A percentile compares a stretch with the other conserved stretches of the same genome.
Evolutionary conservation across 2,329 filamentous ascomycete genomes (phyloP).

Genomic region (Colletotrichum sp.): DNA sequence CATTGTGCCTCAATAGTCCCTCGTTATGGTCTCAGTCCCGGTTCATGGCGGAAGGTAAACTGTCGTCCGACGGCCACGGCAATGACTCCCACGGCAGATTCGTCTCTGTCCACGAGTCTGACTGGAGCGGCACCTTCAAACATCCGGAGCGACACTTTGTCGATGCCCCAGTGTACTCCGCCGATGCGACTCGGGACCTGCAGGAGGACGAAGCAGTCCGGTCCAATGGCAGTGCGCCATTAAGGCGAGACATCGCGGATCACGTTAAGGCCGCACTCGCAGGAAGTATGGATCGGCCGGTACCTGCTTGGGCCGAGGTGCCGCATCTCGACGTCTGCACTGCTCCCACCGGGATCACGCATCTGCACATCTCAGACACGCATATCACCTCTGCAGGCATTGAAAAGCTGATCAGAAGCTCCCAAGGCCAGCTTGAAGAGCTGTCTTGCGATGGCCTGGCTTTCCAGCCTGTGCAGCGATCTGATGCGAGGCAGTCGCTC

Average conservation of each 20-base stretch:
- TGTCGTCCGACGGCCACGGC: conserved; percentile 34
- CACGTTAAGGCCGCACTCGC: conserved; percentile 30
- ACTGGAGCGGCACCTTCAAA: conserved; percentile 45
- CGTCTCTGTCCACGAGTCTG: conserved; percentile 52
- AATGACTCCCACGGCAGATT: conserved; percentile 45
- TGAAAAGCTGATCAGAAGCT: conserved; percentile 45
- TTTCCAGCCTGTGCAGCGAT: conserved; percentile 24
- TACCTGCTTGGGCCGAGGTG: conserved; percentile 10
- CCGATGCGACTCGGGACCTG: conserved; percentile 29
- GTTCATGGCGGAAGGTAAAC: conserved; percentile 51
- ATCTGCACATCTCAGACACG: conserved; percentile 59
- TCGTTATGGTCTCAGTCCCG: conserved; percentile 40
- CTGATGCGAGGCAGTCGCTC: conserved; percentile 1
- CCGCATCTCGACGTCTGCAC: conserved; percentile 28
- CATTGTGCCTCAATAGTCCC: conserved; percentile 35
- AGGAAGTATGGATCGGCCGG: conserved; percentile 3
- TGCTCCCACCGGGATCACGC: conserved; percentile 48
- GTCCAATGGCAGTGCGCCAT: conserved; percentile 32
- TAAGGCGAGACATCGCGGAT: conserved; percentile 37
- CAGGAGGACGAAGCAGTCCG: conserved; percentile 28
- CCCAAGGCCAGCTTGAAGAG: conserved; percentile 53
- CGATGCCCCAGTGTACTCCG: conserved; percentile 51
- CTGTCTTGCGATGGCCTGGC: conserved; percentile 53
- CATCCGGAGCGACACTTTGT: conserved; percentile 53
- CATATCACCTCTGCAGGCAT: conserved; percentile 49